Base-by-base conservation (phyloP, 306 rosid species). In the Trifolium dubium region DNA sequence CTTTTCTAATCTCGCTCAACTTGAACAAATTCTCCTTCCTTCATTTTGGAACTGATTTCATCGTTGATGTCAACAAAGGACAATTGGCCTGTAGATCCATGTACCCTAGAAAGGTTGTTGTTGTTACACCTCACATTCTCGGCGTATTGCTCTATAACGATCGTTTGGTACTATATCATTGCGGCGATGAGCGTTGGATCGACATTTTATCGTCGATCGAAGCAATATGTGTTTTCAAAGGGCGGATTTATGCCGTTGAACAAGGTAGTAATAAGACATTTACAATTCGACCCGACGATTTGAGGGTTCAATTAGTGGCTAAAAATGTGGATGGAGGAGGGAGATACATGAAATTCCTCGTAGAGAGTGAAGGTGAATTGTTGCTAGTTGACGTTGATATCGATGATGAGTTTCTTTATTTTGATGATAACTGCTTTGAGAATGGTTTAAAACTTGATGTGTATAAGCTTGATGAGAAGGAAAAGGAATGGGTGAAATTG, bases 401-500 rank as follows among this genome's bases (percentile, higher is more conserved):
- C 23, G 0, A 23, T 23, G 23, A 23, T 23, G 23, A 23, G 23
- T 23, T 23, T 23, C 23, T 23, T 23, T 23, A 1, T 23, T 23
- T 23, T 23, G 23, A 23, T 23, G 23, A 23, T 23, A 23, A 23
- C 23, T 23, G 23, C 23, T 23, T 23, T 23, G 37, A 5, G 1
- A 6, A 34, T 34, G 37, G 1, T 34, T 34, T 40, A 8, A 8
- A 3, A 11, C 8, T 79, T 60, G 76, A 69, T 14, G 88, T 89
- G 60, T 88, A 40, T 50, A 75, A 62, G 77, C 73, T 93, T 64
- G 81, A 85, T 0, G 65, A 73, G 56, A 80, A 69, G 41, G 89
- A 29, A 62, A 76, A 69, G 73, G 83, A 54, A 78, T 93, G 96
- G 98, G 73, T 72, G 28, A 82, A 82, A 78, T 10, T 88, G 76